Percentiles rank a stretch among this genome's conserved stretches.
phyloP scores from a whole-genome alignment of 106 monocot species.

The Allium cepa region DNA sequence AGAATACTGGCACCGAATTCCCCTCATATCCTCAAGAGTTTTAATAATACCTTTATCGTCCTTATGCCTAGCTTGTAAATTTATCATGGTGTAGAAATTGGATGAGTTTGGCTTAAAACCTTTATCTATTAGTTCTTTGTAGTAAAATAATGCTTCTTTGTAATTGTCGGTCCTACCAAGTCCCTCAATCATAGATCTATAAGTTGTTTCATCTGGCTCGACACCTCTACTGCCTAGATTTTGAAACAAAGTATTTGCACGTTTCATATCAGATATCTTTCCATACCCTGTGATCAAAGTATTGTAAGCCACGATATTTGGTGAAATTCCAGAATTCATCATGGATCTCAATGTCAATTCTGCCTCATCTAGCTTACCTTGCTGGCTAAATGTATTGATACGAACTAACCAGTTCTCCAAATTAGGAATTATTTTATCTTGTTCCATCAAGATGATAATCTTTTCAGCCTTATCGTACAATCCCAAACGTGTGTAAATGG shows the following conservation, averaged over 20 bases:
- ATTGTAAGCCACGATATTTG: constrained; percentile 92
- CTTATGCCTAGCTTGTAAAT: constrained; percentile 70
- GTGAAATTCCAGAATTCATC: constrained; percentile 34
- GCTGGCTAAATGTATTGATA: constrained; percentile 77
- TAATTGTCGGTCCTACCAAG: constrained; percentile 70
- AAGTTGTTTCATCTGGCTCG: constrained; percentile 88
- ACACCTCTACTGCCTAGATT: constrained; percentile 34
- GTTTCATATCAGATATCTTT: constrained; percentile 34
- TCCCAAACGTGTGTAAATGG: constrained; percentile 67
- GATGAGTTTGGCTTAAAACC: constrained; percentile 82
- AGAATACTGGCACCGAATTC: constrained; percentile 47
- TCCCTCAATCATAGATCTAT: constrained; percentile 92
- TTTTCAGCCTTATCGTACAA: constrained; percentile 56
- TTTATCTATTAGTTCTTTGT: constrained; percentile 51
- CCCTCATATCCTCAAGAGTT: constrained; percentile 70
- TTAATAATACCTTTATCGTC: constrained; percentile 44
- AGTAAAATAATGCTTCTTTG: constrained; percentile 45
- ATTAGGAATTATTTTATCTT: constrained; percentile 62
- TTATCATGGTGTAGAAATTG: constrained; percentile 95
- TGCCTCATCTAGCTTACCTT: constrained; percentile 79
- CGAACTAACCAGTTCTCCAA: constrained; percentile 87
- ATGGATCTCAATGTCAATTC: constrained; percentile 55
- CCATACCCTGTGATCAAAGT: constrained; percentile 95
- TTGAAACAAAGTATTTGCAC: constrained; percentile 42
- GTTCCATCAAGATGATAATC: constrained; percentile 58